These are phyloP conservation scores for Lachnellula cervina DNA, from an alignment of 2,329 filamentous ascomycete genomes.

Conservation along the genomic window DNA sequence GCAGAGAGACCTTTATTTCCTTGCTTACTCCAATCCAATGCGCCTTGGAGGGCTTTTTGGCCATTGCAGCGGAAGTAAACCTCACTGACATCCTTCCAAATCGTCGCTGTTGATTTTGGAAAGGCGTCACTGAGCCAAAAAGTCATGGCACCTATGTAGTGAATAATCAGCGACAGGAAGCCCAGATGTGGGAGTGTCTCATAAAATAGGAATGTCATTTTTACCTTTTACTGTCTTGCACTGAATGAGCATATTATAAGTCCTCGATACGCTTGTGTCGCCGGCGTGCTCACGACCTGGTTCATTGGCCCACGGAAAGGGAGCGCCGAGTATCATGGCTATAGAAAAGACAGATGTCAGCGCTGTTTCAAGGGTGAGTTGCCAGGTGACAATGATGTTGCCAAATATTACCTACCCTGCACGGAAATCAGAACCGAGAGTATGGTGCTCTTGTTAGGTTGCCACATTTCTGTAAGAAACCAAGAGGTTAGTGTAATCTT, in stretches of 20 bases:
- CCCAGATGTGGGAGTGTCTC: not conserved
- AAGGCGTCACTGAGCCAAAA: constrained; percentile 15
- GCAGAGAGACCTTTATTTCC: not conserved
- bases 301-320: constrained; percentile 21
- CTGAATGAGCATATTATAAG: constrained; percentile 16
- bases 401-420: constrained; percentile 3
- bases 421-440: constrained; percentile 21
- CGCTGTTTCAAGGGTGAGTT: not conserved
- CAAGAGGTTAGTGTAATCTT: not conserved
- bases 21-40: not conserved
- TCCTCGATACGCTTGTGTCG: not conserved
- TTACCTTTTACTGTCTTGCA: constrained; percentile 15
- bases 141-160: constrained; percentile 13
- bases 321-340: constrained; percentile 23
- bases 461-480: constrained; percentile 13
- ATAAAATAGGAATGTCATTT: not conserved
- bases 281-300: constrained; percentile 13
- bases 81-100: constrained; percentile 20
- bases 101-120: constrained; percentile 7
- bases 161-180: not conserved
- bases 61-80: constrained; percentile 16
- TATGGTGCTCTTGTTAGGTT: constrained; percentile 21
- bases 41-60: not conserved
- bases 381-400: too few relatives aligned
- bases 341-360: not conserved